Percentiles rank a stretch among this genome's conserved stretches.
Evolutionary conservation across 106 monocot species (phyloP).

Genomic region (Acanthochlamys bracteata): DNA sequence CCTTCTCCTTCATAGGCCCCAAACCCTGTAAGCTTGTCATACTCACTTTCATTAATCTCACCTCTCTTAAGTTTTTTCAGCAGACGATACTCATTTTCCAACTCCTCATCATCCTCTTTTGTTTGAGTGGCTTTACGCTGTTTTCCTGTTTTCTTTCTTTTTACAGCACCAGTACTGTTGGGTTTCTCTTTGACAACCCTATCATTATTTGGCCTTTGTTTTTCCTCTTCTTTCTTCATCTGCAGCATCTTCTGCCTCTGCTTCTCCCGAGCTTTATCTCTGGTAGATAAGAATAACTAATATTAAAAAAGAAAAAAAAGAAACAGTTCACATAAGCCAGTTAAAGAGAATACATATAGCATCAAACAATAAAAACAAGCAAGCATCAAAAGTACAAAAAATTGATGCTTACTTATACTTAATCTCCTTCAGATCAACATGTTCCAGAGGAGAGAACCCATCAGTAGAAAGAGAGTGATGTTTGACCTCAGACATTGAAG

Average conservation of each 20-base stretch:
- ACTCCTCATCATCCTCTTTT: conserved; percentile 77
- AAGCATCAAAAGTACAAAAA: not conserved
- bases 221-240: conserved; percentile 28
- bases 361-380: not conserved
- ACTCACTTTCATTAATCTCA: conserved; percentile 75
- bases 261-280: conserved; percentile 83
- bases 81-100: conserved; percentile 74
- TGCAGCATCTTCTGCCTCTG: conserved; percentile 51
- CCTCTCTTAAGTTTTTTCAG: conserved; percentile 87
- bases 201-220: conserved; percentile 23
- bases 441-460: conserved; percentile 56
- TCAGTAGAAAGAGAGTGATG: conserved; percentile 79
- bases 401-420: conserved; percentile 72
- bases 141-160: conserved; percentile 78
- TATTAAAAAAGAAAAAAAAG: too few relatives aligned
- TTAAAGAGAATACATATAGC: not conserved
- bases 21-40: conserved; percentile 68
- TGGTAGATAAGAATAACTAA: conserved; percentile 11
- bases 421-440: conserved; percentile 54
- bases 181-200: conserved; percentile 14
- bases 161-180: conserved; percentile 1
- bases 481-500: conserved; percentile 90
- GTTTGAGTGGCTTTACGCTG: conserved; percentile 66
- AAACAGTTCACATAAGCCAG: too few relatives aligned
- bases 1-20: conserved; percentile 17